Evolutionary conservation across 768 basidiomycete species (phyloP).

Genomic region (Calocybe cyanea): DNA sequence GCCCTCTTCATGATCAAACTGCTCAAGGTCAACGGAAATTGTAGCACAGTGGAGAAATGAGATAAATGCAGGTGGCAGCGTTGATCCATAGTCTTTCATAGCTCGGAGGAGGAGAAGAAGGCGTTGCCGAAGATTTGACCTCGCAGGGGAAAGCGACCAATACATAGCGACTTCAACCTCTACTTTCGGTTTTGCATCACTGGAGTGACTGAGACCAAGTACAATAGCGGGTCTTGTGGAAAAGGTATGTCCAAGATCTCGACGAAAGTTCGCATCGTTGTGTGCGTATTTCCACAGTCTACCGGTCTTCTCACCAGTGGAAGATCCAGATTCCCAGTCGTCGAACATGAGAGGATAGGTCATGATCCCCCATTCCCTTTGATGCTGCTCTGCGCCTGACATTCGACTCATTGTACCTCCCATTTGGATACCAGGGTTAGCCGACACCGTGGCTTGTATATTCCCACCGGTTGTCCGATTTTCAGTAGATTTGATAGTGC

Average conservation of each 20-base stretch:
- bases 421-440: not conserved
- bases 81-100: not conserved
- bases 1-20: not conserved
- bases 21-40: not conserved
- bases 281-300: conserved; percentile 5
- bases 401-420: not conserved
- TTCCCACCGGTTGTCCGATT: not conserved
- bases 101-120: not conserved
- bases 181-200: not conserved
- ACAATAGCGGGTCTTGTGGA: not conserved
- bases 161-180: not conserved
- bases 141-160: not conserved
- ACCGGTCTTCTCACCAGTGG: not conserved
- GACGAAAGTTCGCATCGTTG: not conserved
- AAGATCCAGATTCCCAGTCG: no score
- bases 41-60: not conserved
- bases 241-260: not conserved
- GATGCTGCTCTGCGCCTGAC: not conserved
- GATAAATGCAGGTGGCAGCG: not conserved
- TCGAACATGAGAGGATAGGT: not conserved
- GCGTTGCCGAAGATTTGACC: not conserved
- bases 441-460: not conserved
- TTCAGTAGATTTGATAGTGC: not conserved
- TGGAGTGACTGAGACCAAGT: not conserved
- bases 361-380: not conserved